Evolutionary conservation across 257 asterid genomes (phyloP).

Genomic region (Echites panduratus): DNA sequence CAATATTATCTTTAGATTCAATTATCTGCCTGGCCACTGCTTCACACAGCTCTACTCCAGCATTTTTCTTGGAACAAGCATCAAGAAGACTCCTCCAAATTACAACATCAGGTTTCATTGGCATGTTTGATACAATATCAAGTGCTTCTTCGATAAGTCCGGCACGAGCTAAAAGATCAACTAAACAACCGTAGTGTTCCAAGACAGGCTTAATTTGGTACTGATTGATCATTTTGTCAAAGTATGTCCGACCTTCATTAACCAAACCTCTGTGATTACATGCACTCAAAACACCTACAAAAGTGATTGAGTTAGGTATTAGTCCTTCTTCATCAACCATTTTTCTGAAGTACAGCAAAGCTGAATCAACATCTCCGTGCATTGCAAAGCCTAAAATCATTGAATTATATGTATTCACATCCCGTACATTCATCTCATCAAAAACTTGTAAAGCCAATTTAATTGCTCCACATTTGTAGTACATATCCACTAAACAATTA

Average conservation of each 20-base stretch:
- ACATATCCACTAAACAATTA: conserved; percentile 69
- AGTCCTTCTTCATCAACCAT: conserved; percentile 46
- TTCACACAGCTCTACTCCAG: conserved; percentile 44
- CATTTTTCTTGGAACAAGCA: conserved; percentile 47
- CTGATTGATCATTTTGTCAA: conserved; percentile 42
- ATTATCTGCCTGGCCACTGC: conserved; percentile 50
- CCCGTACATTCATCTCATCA: conserved; percentile 40
- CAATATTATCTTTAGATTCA: conserved; percentile 25
- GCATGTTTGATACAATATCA: conserved; percentile 50
- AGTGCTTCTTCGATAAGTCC: conserved; percentile 59
- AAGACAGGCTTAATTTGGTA: conserved; percentile 50
- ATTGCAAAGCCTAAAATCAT: conserved; percentile 55
- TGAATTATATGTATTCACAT: conserved; percentile 70
- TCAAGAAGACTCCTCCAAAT: conserved; percentile 82
- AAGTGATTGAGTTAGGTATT: conserved; percentile 61
- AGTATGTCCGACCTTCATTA: conserved; percentile 46
- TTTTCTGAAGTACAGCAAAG: conserved; percentile 32
- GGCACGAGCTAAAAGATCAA: conserved; percentile 63
- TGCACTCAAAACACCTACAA: conserved; percentile 56
- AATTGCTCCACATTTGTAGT: conserved; percentile 69
- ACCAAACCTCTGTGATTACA: conserved; percentile 75
- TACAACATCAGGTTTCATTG: conserved; percentile 67
- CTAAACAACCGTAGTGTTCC: conserved; percentile 78
- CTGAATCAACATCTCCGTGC: conserved; percentile 62
- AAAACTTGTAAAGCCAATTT: conserved; percentile 58